Percentiles rank a stretch among this genome's conserved stretches.
These are phyloP conservation scores for Entophlyctis helioformis DNA, from an alignment of 192 early-diverging fungal species.

Conservation along the genomic window DNA sequence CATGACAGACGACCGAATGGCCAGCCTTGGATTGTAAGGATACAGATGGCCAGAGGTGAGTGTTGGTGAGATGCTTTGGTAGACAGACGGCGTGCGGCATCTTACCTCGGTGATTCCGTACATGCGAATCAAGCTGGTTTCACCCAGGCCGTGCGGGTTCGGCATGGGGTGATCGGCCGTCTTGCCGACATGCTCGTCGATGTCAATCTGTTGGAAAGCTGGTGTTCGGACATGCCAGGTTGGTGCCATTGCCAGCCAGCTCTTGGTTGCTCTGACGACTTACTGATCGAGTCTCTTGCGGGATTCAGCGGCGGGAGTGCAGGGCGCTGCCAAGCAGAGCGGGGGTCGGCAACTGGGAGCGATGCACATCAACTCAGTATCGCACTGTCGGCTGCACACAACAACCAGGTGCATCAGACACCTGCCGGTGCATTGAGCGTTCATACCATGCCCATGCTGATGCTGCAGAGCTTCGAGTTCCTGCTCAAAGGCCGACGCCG, in stretches of 20 bases:
- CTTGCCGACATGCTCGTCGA: constrained; percentile 70
- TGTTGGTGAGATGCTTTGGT: not conserved
- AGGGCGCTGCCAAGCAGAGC: constrained; percentile 5
- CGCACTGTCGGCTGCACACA: too few species aligned
- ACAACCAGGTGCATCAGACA: too few species aligned
- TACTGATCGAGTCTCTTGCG: constrained; percentile 7
- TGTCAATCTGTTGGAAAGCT: constrained; percentile 95
- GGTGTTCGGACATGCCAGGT: not conserved
- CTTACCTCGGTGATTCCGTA: constrained; percentile 76
- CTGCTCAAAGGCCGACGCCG: too few species aligned
- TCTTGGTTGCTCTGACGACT: not conserved
- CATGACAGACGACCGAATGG: constrained; percentile 83
- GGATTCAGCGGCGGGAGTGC: constrained; percentile 3
- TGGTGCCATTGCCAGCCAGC: not conserved
- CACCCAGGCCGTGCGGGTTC: constrained; percentile 8
- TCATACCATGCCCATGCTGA: too few species aligned
- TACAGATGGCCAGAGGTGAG: too few species aligned
- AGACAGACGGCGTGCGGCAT: not conserved
- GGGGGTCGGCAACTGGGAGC: constrained; percentile 3
- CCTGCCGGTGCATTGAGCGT: too few species aligned
- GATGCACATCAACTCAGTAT: too few species aligned
- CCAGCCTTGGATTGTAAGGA: constrained; percentile 45
- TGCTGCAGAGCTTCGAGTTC: too few species aligned
- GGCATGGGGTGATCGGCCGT: not conserved
- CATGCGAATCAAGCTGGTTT: constrained; percentile 58